Evolutionary conservation across 2,329 filamentous ascomycete genomes (phyloP).

Genomic region (Furcasterigmium furcatum): DNA sequence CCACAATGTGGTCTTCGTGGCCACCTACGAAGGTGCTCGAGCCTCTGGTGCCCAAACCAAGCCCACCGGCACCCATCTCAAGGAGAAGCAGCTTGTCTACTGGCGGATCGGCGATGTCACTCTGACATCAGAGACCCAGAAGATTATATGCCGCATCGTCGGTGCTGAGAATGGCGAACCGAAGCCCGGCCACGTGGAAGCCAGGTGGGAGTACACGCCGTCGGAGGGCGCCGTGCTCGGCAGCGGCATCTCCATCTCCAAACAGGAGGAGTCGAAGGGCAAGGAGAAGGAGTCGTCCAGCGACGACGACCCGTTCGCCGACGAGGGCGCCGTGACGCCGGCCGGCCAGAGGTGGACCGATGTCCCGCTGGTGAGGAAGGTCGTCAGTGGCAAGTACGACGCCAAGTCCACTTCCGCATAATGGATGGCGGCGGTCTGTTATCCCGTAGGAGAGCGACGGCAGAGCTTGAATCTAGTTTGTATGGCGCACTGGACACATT

Average conservation of each 20-base stretch:
- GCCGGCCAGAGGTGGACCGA: constrained; percentile 56
- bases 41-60: constrained; percentile 72
- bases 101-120: constrained; percentile 79
- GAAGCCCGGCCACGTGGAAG: constrained; percentile 75
- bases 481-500: not conserved
- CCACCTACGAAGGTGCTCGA: constrained; percentile 65
- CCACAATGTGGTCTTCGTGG: constrained; percentile 73
- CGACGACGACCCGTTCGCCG: constrained; percentile 69
- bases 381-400: constrained; percentile 76
- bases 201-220: constrained; percentile 66
- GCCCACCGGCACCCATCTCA: constrained; percentile 73
- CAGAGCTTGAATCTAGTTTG: not conserved
- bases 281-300: constrained; percentile 48
- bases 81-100: constrained; percentile 73
- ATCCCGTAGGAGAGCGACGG: no score
- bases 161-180: constrained; percentile 69
- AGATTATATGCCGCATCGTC: constrained; percentile 78
- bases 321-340: constrained; percentile 20
- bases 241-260: constrained; percentile 65
- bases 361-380: constrained; percentile 62
- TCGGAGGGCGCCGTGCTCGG: constrained; percentile 41
- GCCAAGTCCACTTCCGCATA: constrained; percentile 30
- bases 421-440: no score
- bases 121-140: constrained; percentile 61
- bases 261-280: constrained; percentile 43